phyloP scores from a whole-genome alignment of 495 filamentous ascomycete genomes.

The Extremus antarcticus region DNA sequence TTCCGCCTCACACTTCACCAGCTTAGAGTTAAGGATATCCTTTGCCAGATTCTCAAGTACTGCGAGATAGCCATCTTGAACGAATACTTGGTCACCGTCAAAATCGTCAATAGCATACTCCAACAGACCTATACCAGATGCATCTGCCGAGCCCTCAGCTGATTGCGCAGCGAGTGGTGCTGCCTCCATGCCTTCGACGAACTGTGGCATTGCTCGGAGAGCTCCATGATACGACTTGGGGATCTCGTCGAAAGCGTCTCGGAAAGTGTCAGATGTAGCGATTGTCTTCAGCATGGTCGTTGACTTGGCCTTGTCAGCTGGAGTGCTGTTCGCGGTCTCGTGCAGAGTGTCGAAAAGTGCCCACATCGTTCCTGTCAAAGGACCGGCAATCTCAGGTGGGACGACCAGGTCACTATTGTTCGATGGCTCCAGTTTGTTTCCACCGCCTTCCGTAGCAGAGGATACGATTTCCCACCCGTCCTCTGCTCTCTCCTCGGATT shows the following conservation, averaged over 20 bases:
- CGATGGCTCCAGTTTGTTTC: neutral
- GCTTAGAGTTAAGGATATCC: neutral
- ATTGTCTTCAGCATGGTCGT: slow-evolving; percentile 14
- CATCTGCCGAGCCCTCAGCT: slow-evolving; percentile 1
- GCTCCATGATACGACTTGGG: slow-evolving; percentile 2
- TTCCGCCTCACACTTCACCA: slow-evolving; percentile 1
- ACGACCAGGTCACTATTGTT: slow-evolving; percentile 6
- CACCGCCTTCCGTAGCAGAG: neutral
- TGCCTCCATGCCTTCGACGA: slow-evolving; percentile 16
- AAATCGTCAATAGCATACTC: slow-evolving; percentile 19
- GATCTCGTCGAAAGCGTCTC: slow-evolving; percentile 4
- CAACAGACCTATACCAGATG: slow-evolving; percentile 8
- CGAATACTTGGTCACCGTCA: slow-evolving; percentile 16
- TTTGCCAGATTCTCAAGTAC: slow-evolving; percentile 10
- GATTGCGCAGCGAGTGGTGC: slow-evolving; percentile 15
- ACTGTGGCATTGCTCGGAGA: slow-evolving; percentile 7
- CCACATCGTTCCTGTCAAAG: slow-evolving; percentile 6
- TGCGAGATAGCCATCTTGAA: slow-evolving; percentile 15
- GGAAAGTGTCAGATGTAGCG: neutral
- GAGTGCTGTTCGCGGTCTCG: neutral
- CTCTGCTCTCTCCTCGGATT: slow-evolving; percentile 9
- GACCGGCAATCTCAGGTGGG: neutral
- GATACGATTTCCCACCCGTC: slow-evolving; percentile 19
- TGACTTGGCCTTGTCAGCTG: slow-evolving; percentile 4
- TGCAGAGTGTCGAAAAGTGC: slow-evolving; percentile 6